Evolutionary conservation across 1,284 basidiomycete species (phyloP), one percentile per base, ranked within the genome.

Genomic region (Wallemia hederae): DNA sequence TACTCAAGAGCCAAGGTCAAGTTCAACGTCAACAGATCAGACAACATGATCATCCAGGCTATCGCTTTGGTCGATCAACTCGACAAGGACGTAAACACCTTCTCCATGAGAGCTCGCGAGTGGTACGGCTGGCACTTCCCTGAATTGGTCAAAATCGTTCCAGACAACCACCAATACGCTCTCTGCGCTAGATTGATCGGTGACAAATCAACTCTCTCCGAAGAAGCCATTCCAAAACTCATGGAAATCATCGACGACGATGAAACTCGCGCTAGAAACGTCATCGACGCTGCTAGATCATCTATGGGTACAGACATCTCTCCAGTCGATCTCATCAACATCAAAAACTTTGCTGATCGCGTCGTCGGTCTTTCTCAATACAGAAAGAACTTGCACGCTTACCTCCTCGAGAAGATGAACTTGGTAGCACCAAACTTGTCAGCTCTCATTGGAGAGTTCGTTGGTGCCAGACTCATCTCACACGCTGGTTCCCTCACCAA

Each of bases 101-200:
- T 98, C 71, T 85, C 90, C 26, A 98, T 98, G 92, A 85, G 92
- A 60, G 82, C 96, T 60, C 78, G 92, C 66, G 92, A 98, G 72
- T 98, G 94, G 94, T 98, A 98, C 72, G 92, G 94, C n/a, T 98
- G 94, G 77, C 94, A 98, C 72, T 99, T 96, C 77, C 92, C 92
- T 59, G 94, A 99, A 74, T 83, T 98, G 65, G 80, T 94, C 74
- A 84, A 80, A 67, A 76, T 98, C 67, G 89, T 97, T 1, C 80
- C 90, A 62, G 94, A 98, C 73, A 94, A 94, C 71, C 82, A 92
- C 71, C 82, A 85, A 68, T 99, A 97, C 71, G 90, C 91, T n/a
- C 78, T 78, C 28, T 78, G 83, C 19, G 86, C 82, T 14, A 80
- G 84, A 66, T 82, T 90, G 69, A 89, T 98, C 66, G 88, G 89